Conservation (phyloP, 768 basidiomycete genomes). For the Saitozyma sp. region DNA sequence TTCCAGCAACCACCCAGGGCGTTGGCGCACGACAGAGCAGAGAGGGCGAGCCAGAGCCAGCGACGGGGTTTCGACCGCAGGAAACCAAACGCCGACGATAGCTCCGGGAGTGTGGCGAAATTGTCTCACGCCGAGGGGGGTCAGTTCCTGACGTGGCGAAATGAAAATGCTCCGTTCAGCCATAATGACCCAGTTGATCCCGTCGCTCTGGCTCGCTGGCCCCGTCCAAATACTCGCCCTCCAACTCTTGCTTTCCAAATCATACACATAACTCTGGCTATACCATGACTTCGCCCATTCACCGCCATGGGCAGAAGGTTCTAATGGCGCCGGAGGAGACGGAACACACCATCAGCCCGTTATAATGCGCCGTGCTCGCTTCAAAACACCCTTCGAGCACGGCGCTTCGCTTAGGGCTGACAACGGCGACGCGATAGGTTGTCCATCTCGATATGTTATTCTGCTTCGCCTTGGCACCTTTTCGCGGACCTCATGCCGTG, state of each 20-base stretch:
- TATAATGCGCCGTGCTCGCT: neutral
- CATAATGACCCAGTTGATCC: too few relatives aligned
- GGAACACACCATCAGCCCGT: neutral
- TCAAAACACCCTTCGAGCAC: neutral
- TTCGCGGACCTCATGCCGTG: too few relatives aligned
- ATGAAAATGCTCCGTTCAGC: neutral
- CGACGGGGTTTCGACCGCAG: neutral
- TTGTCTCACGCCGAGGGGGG: too few relatives aligned
- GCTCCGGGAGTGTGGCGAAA: neutral
- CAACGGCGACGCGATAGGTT: neutral
- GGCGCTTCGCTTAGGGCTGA: neutral
- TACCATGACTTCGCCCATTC: neutral
- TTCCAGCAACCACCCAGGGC: neutral
- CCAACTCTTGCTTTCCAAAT: neutral
- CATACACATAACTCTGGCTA: neutral
- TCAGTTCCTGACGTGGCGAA: too few relatives aligned
- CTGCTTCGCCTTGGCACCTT: too few relatives aligned
- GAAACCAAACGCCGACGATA: neutral
- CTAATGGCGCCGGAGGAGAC: conserved; percentile 2
- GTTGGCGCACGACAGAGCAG: neutral
- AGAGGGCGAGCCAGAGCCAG: neutral
- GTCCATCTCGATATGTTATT: too few relatives aligned
- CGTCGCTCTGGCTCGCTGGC: neutral
- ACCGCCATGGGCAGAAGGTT: neutral
- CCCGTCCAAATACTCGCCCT: neutral